phyloP scores from a whole-genome alignment of 2,329 filamentous ascomycete species.

The Xylaria sp. region DNA sequence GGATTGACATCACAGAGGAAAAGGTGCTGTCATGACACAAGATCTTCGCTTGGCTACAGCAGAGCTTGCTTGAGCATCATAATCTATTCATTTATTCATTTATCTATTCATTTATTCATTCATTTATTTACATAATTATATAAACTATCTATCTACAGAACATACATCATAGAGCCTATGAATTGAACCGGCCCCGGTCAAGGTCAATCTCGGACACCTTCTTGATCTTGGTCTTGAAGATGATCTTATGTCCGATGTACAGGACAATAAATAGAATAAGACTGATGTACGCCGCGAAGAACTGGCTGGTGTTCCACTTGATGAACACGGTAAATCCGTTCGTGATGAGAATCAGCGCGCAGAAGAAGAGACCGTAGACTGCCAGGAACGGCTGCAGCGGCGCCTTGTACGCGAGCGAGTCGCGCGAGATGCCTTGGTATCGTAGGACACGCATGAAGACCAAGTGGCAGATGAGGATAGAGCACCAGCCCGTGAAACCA shows the following conservation, averaged over 20 bases:
- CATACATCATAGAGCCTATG: neutral
- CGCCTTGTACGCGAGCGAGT: constrained; percentile 55
- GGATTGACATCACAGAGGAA: too few species aligned
- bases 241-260: constrained; percentile 56
- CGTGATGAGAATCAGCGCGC: constrained; percentile 58
- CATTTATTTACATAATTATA: neutral
- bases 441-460: constrained; percentile 58
- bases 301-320: constrained; percentile 53
- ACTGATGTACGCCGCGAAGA: constrained; percentile 61
- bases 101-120: too few species aligned
- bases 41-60: neutral
- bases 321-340: constrained; percentile 67
- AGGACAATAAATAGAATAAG: constrained; percentile 58
- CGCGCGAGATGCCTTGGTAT: constrained; percentile 52
- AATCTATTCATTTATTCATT: neutral
- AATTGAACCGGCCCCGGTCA: constrained; percentile 22
- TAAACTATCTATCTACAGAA: neutral
- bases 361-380: constrained; percentile 62
- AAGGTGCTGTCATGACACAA: neutral
- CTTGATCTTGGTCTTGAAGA: constrained; percentile 27
- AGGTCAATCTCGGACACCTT: constrained; percentile 28
- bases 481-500: constrained; percentile 65
- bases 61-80: neutral
- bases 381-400: constrained; percentile 59
- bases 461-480: constrained; percentile 60